Conservation (phyloP, 1,284 basidiomycete species). For the Microbotryum saponariae region DNA sequence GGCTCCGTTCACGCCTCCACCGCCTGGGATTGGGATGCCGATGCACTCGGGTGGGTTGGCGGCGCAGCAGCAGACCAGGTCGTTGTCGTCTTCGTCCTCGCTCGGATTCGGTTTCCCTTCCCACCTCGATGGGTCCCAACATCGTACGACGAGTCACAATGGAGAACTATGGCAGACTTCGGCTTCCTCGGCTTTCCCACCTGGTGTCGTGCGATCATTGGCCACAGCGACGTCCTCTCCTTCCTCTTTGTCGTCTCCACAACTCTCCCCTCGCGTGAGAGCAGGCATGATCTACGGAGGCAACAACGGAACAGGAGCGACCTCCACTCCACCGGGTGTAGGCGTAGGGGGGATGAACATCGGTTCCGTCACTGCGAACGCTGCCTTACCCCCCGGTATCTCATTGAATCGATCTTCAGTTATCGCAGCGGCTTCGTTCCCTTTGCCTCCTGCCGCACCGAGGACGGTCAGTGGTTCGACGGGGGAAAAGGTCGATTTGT, state of each 20-base stretch:
- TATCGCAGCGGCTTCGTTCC: constrained; percentile 29
- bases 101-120: not conserved
- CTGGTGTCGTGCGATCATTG: constrained; percentile 19
- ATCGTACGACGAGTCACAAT: not conserved
- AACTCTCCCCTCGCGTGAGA: constrained; percentile 20
- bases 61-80: not conserved
- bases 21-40: constrained; percentile 21
- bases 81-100: not conserved
- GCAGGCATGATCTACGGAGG: constrained; percentile 4
- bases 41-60: not conserved
- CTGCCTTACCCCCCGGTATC: constrained; percentile 16
- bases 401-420: constrained; percentile 9
- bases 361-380: not conserved
- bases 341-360: too few species aligned
- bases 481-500: constrained; percentile 28
- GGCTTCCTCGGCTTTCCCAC: constrained; percentile 12
- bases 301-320: not conserved
- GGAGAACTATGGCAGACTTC: not conserved
- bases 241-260: constrained; percentile 14
- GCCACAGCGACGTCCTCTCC: constrained; percentile 19
- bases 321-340: not conserved
- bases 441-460: constrained; percentile 28
- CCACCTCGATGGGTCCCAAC: not conserved
- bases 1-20: constrained; percentile 18
- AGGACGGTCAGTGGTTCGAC: constrained; percentile 10